phyloP scores from a whole-genome alignment of 2,329 filamentous ascomycete species.

The Neofusicoccum umdonicola region DNA sequence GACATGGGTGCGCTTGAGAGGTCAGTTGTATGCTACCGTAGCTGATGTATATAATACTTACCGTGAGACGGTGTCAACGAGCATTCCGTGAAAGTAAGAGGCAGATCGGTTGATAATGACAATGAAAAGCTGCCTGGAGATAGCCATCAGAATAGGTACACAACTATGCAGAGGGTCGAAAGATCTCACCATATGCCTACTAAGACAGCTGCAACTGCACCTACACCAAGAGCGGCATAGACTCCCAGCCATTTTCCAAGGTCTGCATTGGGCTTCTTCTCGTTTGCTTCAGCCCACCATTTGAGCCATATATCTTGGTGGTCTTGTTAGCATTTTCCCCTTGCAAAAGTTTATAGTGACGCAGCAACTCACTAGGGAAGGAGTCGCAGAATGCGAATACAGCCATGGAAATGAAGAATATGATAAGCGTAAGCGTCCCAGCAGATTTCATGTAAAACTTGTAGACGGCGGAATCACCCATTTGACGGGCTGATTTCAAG shows the following conservation, averaged over 20 bases:
- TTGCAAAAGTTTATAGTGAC: neutral
- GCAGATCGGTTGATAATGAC: conserved; percentile 55
- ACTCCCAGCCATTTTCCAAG: conserved; percentile 34
- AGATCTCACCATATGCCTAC: neutral
- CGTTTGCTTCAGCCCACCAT: conserved; percentile 48
- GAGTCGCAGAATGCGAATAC: conserved; percentile 36
- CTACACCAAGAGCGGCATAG: conserved; percentile 29
- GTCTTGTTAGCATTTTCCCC: neutral
- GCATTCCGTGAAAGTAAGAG: conserved; percentile 47
- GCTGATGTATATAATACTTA: conserved; percentile 20
- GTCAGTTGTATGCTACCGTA: neutral
- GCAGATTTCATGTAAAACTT: conserved; percentile 33
- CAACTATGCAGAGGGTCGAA: neutral
- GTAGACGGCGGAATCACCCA: conserved; percentile 34
- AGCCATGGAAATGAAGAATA: conserved; percentile 31
- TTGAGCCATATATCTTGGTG: conserved; percentile 46
- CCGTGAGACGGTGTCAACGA: conserved; percentile 51
- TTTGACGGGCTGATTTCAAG: conserved; percentile 23
- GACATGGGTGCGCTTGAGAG: conserved; percentile 35
- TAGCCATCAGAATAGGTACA: neutral
- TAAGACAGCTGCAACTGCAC: conserved; percentile 20
- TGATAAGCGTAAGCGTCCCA: conserved; percentile 29
- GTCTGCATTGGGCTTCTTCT: conserved; percentile 35
- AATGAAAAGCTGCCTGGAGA: conserved; percentile 48
- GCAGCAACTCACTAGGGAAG: conserved; percentile 29